These are phyloP conservation scores for Penicillium tannophilum DNA, from an alignment of 495 filamentous ascomycete species.

Conservation along the genomic window DNA sequence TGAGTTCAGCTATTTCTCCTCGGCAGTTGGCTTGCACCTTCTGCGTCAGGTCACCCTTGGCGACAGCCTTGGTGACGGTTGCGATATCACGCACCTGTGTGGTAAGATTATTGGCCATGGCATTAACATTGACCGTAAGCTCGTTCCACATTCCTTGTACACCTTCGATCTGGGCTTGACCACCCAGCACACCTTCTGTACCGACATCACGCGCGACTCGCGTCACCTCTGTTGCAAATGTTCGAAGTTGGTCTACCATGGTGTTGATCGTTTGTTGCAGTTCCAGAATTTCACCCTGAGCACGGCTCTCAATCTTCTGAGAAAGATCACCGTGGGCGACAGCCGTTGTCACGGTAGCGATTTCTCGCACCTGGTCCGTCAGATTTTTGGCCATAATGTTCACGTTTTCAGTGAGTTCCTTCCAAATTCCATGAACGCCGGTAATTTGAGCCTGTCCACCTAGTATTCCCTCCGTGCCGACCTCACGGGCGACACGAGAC, in stretches of 20 bases:
- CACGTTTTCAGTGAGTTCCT: constrained; percentile 95
- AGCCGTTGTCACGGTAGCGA: constrained; percentile 92
- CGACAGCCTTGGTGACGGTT: constrained; percentile 97
- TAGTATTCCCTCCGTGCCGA: constrained; percentile 96
- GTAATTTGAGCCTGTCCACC: constrained; percentile 94
- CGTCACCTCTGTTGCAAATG: constrained; percentile 96
- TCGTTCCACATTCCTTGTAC: constrained; percentile 92
- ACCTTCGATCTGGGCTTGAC: constrained; percentile 93
- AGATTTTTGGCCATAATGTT: constrained; percentile 96
- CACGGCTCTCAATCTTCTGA: constrained; percentile 93
- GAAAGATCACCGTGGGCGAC: constrained; percentile 96
- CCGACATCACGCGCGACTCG: constrained; percentile 96
- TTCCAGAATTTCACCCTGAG: constrained; percentile 92
- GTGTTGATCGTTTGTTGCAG: constrained; percentile 98
- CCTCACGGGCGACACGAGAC: constrained; percentile 92
- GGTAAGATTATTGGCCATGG: constrained; percentile 96
- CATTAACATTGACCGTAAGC: constrained; percentile 96
- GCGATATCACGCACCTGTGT: constrained; percentile 98
- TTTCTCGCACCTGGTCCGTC: constrained; percentile 90
- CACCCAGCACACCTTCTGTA: constrained; percentile 94
- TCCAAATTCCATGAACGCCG: constrained; percentile 97
- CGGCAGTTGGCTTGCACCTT: constrained; percentile 97
- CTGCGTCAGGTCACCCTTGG: constrained; percentile 92
- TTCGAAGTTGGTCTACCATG: constrained; percentile 97
- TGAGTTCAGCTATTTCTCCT: constrained; percentile 93